These are phyloP conservation scores for Candida argentea DNA, from an alignment of 805 yeast species.

Conservation along the genomic window DNA sequence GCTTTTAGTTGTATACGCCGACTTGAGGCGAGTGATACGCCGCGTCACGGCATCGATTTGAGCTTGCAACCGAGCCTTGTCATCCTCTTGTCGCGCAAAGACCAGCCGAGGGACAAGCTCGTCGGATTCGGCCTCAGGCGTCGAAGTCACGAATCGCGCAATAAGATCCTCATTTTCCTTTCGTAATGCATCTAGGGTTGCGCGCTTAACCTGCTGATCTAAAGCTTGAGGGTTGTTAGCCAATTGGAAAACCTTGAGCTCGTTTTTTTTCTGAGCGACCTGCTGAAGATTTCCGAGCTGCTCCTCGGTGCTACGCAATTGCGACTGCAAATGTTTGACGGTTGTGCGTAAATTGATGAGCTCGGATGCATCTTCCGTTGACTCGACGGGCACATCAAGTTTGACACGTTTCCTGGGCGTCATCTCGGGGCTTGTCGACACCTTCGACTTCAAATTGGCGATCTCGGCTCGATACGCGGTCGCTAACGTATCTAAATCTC, in stretches of 20 bases:
- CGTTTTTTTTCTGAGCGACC: slow-evolving; percentile 11
- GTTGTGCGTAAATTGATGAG: slow-evolving; percentile 16
- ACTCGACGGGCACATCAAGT: too few relatives aligned
- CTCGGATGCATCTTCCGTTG: slow-evolving; percentile 8
- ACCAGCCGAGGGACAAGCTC: slow-evolving; percentile 45
- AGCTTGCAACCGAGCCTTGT: slow-evolving; percentile 36
- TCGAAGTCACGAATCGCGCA: slow-evolving; percentile 12
- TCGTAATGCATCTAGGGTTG: slow-evolving; percentile 39
- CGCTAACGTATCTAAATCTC: slow-evolving; percentile 37
- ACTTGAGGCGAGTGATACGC: slow-evolving; percentile 40
- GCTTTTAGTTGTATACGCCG: slow-evolving; percentile 57
- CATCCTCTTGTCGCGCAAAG: slow-evolving; percentile 51
- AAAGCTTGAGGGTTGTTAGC: slow-evolving; percentile 53
- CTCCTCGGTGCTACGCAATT: slow-evolving; percentile 23
- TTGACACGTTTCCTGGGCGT: slow-evolving; percentile 8
- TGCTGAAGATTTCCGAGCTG: slow-evolving; percentile 19
- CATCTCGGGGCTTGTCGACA: too few relatives aligned
- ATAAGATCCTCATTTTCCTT: slow-evolving; percentile 52
- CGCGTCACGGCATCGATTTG: slow-evolving; percentile 43
- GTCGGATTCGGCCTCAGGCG: too few relatives aligned
- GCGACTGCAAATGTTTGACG: slow-evolving; percentile 25
- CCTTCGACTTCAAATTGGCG: slow-evolving; percentile 30
- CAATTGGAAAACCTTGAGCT: slow-evolving; percentile 46
- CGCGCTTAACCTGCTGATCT: slow-evolving; percentile 52
- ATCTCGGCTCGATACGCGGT: slow-evolving; percentile 48